Conservation (phyloP, 2,329 filamentous ascomycete species). For the Clonostachys solani region DNA sequence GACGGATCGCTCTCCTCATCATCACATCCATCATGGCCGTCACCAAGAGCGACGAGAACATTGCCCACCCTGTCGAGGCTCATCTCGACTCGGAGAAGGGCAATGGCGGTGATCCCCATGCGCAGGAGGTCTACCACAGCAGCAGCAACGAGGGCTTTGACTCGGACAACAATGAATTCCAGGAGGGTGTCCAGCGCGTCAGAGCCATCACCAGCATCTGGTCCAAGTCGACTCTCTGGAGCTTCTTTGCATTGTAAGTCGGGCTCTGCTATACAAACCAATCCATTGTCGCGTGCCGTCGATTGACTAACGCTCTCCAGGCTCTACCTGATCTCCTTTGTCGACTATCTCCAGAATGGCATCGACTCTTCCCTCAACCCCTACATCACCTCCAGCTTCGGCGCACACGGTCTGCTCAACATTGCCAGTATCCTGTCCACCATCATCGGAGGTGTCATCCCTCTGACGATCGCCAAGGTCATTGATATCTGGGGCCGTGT, state of each 20-base stretch:
- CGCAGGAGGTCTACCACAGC: no score
- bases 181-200: slow-evolving; percentile 31
- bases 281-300: background rate
- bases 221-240: slow-evolving; percentile 27
- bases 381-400: slow-evolving; percentile 64
- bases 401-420: slow-evolving; percentile 60
- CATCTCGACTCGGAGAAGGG: no score
- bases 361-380: slow-evolving; percentile 47
- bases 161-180: slow-evolving; percentile 17
- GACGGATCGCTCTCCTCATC: no score
- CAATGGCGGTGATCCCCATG: no score
- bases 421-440: slow-evolving; percentile 59
- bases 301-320: slow-evolving; percentile 11
- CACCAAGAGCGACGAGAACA: no score
- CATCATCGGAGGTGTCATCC: slow-evolving; percentile 29
- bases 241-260: slow-evolving; percentile 32
- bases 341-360: slow-evolving; percentile 25
- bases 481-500: slow-evolving; percentile 44
- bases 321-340: slow-evolving; percentile 31
- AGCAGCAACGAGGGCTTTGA: background rate
- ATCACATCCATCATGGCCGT: no score
- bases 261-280: background rate
- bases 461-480: slow-evolving; percentile 39
- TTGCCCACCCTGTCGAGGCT: no score
- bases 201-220: slow-evolving; percentile 33